Percentiles rank a stretch among this genome's conserved stretches.
Evolutionary conservation across 2,329 filamentous ascomycete species (phyloP).

Genomic region (Biscogniauxia marginata): DNA sequence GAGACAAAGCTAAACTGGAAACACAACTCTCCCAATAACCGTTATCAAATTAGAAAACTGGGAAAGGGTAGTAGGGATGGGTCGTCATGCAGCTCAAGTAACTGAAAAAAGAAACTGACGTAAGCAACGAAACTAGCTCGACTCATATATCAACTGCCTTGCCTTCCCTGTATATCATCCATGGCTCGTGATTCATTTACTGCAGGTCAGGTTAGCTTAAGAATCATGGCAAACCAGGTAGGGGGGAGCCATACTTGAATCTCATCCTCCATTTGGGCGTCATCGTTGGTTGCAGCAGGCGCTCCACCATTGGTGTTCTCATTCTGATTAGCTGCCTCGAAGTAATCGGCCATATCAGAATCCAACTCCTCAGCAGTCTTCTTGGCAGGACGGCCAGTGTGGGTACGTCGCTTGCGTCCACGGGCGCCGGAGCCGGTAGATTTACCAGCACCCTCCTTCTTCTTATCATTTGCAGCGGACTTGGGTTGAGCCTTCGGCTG

Average conservation of each 20-base stretch:
- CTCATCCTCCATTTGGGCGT: constrained; percentile 67
- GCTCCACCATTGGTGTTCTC: constrained; percentile 47
- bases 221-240: background rate
- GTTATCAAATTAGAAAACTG: too few species aligned
- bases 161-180: background rate
- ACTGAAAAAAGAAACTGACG: background rate
- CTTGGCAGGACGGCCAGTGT: constrained; percentile 66
- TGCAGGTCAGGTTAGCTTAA: background rate
- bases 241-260: constrained; percentile 38
- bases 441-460: constrained; percentile 50
- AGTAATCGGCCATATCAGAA: constrained; percentile 97
- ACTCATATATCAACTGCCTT: background rate
- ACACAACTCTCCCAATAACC: too few species aligned
- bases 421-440: constrained; percentile 41
- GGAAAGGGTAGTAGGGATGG: background rate
- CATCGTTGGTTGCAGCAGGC: constrained; percentile 47
- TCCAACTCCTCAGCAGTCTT: constrained; percentile 97
- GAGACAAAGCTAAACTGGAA: too few species aligned
- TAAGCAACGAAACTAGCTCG: constrained; percentile 2
- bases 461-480: constrained; percentile 74
- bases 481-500: constrained; percentile 75
- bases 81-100: background rate
- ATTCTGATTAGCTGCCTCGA: constrained; percentile 51
- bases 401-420: constrained; percentile 45
- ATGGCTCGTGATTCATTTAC: constrained; percentile 10